Evolutionary conservation across 495 filamentous ascomycete species (phyloP).

Genomic region (Aeminium ludgeri): DNA sequence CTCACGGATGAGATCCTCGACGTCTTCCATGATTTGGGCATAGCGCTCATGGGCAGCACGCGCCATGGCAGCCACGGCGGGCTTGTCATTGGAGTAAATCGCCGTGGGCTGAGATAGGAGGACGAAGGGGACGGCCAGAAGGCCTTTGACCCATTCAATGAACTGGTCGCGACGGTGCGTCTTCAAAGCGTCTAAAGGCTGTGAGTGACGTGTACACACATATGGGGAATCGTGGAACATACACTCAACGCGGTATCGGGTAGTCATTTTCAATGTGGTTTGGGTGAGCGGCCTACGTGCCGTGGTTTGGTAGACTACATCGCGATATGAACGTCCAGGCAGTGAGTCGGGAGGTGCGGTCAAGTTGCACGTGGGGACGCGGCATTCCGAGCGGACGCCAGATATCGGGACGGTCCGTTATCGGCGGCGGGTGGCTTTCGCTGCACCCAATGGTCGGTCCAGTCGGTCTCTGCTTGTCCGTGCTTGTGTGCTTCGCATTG

Average conservation of each 20-base stretch:
- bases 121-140: slow-evolving; percentile 92
- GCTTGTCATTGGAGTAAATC: slow-evolving; percentile 46
- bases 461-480: no score
- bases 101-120: slow-evolving; percentile 88
- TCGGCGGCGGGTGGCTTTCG: no score
- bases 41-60: slow-evolving; percentile 62
- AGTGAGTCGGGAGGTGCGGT: no score
- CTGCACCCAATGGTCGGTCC: no score
- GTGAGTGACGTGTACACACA: not conserved
- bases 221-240: slow-evolving; percentile 10
- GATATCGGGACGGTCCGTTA: no score
- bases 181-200: slow-evolving; percentile 60
- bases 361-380: no score
- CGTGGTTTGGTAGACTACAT: no score
- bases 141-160: slow-evolving; percentile 64
- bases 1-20: slow-evolving; percentile 77
- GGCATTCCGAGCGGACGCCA: no score
- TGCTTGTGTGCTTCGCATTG: no score
- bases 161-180: slow-evolving; percentile 77
- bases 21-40: slow-evolving; percentile 86
- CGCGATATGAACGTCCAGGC: no score
- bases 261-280: slow-evolving; percentile 45
- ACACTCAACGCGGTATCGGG: slow-evolving; percentile 85
- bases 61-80: slow-evolving; percentile 44
- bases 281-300: not conserved